These are phyloP conservation scores for Malania oleifera DNA, from an alignment of 164 flowering plant genomes.

Conservation along the genomic window DNA sequence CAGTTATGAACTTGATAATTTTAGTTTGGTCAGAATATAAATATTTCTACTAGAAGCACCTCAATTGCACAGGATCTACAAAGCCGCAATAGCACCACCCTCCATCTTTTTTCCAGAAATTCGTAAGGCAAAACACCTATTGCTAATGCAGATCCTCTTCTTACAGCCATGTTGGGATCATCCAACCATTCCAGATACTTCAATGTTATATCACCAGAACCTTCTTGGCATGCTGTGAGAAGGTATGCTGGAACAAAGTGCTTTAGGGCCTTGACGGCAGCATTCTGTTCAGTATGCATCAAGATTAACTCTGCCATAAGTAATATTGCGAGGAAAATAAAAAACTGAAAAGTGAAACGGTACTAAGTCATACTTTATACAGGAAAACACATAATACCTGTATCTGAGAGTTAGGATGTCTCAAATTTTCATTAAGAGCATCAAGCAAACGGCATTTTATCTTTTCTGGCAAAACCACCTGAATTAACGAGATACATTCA, in stretches of 20 bases:
- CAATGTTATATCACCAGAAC: slow-evolving; percentile 30
- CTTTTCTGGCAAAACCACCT: slow-evolving; percentile 49
- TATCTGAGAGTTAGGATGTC: slow-evolving; percentile 92
- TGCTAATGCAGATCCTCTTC: slow-evolving; percentile 94
- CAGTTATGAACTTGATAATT: slow-evolving; percentile 4
- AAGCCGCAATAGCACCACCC: slow-evolving; percentile 60
- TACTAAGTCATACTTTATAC: not conserved
- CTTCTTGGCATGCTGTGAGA: slow-evolving; percentile 20
- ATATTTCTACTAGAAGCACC: slow-evolving; percentile 32
- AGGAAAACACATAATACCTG: slow-evolving; percentile 45
- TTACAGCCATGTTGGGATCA: slow-evolving; percentile 80
- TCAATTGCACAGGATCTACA: slow-evolving; percentile 65
- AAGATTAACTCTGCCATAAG: slow-evolving; percentile 3
- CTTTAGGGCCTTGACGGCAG: slow-evolving; percentile 81
- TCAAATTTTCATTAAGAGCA: slow-evolving; percentile 76
- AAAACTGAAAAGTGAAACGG: not conserved
- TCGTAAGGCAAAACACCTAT: slow-evolving; percentile 72
- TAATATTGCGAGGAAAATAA: not conserved
- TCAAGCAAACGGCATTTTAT: slow-evolving; percentile 64
- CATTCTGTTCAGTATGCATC: slow-evolving; percentile 36
- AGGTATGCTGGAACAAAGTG: slow-evolving; percentile 58
- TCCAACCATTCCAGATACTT: slow-evolving; percentile 64
- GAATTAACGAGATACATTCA: slow-evolving; percentile 59
- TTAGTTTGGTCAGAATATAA: not conserved
- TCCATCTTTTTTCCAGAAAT: slow-evolving; percentile 60